Conservation (phyloP, 1,139 yeast species). For the Saccharomycopsis hybrid region DNA sequence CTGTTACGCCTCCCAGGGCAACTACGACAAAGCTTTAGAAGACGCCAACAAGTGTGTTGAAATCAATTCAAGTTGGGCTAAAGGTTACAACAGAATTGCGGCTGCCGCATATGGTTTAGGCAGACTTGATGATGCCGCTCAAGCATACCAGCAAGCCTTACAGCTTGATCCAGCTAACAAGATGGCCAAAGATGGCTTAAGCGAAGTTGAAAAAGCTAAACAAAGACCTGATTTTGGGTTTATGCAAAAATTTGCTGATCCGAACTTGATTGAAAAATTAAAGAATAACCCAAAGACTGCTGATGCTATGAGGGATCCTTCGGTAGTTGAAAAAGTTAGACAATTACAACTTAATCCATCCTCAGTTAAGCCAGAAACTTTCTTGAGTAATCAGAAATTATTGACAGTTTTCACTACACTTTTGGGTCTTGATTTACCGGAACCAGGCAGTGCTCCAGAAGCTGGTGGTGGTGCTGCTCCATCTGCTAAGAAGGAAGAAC, state of each 20-base stretch:
- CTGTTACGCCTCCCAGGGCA: conserved; percentile 70
- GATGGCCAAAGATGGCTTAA: conserved; percentile 81
- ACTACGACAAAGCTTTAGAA: conserved; percentile 64
- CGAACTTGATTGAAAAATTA: conserved; percentile 68
- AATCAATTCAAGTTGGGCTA: conserved; percentile 83
- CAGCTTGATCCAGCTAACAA: conserved; percentile 76
- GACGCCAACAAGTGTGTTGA: conserved; percentile 82
- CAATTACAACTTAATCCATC: conserved; percentile 69
- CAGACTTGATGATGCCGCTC: conserved; percentile 61
- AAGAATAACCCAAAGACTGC: conserved; percentile 82
- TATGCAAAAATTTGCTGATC: conserved; percentile 74
- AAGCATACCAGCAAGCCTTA: conserved; percentile 72
- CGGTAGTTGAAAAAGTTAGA: conserved; percentile 64
- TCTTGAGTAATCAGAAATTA: conserved; percentile 77
- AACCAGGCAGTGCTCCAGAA: conserved; percentile 29
- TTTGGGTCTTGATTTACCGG: conserved; percentile 71
- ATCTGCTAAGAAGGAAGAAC: conserved; percentile 14
- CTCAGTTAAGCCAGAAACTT: conserved; percentile 52
- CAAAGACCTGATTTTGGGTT: conserved; percentile 68
- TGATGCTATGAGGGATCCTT: conserved; percentile 82
- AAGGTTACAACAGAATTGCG: conserved; percentile 90
- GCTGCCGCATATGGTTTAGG: conserved; percentile 89
- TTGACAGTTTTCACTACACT: conserved; percentile 85
- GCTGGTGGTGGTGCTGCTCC: conserved; percentile 20
- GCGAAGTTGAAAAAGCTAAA: conserved; percentile 43